Base-by-base conservation (phyloP, 768 basidiomycete species). In the Mycena sanguinolenta region DNA sequence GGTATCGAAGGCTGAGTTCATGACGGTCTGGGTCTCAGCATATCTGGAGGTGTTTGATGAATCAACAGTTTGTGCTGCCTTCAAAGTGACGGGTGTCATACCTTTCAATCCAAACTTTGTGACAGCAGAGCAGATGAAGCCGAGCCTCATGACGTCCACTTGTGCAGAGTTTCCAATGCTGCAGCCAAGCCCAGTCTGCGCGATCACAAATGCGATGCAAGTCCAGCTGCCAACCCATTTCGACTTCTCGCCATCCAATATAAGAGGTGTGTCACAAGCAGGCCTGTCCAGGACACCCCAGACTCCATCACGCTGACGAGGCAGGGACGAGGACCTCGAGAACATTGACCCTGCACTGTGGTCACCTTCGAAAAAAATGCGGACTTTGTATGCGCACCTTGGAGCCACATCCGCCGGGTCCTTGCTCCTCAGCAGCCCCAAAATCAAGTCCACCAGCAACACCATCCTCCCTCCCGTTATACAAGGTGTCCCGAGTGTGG, bases 51-150 rank as follows among this genome's bases (percentile, higher is more conserved):
- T 81, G 8, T 83, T 84, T 65, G 78, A 75, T 1, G 32, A 34
- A 34, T 34, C 32, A 34, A 34, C 32, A 10, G 32, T 34, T 10
- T 10, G 32, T 10, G 32, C 21, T 71, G 81, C 80, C 0, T 84
- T 83, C 69, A 30, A 49, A 16, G 77, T 70, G 16, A 82, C 78
- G 1, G 77, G 79, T 1, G 70, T 83, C 27, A 57, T 77, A 57
- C 79, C 80, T 3, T 82, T 78, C 67, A 69, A 78, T 58, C 76
- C 62, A 28, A 65, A 71, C 46, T 67, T 78, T 17, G 79, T 83
- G 58, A 70, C 72, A 0, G 61, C 70, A 4, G 52, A 17, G 7
- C 78, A 80, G 67, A 79, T 79, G 76, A 77, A 76, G 49, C 80
- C 79, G 0, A 77, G 76, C 52, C 49, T 60, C n/a, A 53, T 71